phyloP scores from a whole-genome alignment of 768 basidiomycete genomes.

The Punctularia strigosozonata region DNA sequence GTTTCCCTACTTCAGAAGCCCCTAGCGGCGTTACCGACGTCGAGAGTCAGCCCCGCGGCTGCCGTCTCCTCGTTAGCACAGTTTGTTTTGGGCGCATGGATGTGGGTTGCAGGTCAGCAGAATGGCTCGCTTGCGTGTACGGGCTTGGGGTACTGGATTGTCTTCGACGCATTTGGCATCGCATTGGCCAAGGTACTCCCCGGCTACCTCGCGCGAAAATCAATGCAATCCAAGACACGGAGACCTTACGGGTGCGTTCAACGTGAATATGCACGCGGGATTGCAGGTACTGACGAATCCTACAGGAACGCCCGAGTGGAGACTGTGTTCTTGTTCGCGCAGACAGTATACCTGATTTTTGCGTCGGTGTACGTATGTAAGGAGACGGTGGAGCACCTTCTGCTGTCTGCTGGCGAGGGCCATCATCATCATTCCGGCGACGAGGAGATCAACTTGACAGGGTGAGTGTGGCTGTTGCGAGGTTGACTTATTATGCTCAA shows the following conservation, averaged over 20 bases:
- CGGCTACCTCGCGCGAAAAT: conserved; percentile 25
- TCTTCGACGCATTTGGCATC: conserved; percentile 87
- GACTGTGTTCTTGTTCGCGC: conserved; percentile 73
- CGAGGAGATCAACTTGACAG: conserved; percentile 26
- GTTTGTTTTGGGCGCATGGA: conserved; percentile 53
- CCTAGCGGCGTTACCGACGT: background rate
- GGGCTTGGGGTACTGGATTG: conserved; percentile 91
- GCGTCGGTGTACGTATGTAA: conserved; percentile 93
- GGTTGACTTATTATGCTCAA: conserved; percentile 16
- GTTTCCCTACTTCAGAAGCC: conserved; percentile 2
- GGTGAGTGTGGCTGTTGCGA: conserved; percentile 23
- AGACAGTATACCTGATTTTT: conserved; percentile 90
- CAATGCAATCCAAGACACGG: conserved; percentile 20
- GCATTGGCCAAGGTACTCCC: conserved; percentile 36
- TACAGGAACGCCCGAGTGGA: conserved; percentile 52
- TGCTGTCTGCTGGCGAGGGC: conserved; percentile 58
- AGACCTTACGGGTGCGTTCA: conserved; percentile 53
- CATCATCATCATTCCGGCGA: conserved; percentile 58
- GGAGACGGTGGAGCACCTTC: conserved; percentile 87
- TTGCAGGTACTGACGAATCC: background rate
- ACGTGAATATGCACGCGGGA: no score
- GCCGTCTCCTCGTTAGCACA: conserved; percentile 21
- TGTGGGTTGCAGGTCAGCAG: conserved; percentile 89
- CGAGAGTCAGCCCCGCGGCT: conserved; percentile 6
- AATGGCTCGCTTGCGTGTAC: conserved; percentile 80